Evolutionary conservation across 2,329 filamentous ascomycete genomes (phyloP).

Genomic region (Teratosphaeria viscida): DNA sequence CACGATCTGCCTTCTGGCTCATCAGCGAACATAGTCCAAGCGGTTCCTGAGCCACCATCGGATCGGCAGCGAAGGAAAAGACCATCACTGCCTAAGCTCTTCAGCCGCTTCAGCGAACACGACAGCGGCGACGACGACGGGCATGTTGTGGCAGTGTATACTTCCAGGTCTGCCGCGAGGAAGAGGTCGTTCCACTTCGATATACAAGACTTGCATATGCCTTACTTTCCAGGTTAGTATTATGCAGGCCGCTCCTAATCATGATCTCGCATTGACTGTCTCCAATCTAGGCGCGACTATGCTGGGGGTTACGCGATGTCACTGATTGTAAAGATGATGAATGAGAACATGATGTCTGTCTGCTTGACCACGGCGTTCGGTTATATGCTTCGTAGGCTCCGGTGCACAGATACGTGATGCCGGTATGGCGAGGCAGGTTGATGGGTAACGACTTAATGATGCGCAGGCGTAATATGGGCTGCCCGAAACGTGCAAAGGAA

Average conservation of each 20-base stretch:
- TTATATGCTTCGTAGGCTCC: neutral
- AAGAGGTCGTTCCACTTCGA: neutral
- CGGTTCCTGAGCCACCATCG: neutral
- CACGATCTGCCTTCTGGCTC: neutral
- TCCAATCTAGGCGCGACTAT: neutral
- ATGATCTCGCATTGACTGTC: neutral
- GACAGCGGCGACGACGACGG: neutral
- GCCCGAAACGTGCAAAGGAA: neutral
- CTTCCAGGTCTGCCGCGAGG: neutral
- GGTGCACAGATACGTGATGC: neutral
- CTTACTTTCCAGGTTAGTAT: neutral
- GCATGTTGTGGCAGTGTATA: neutral
- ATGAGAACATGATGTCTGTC: neutral
- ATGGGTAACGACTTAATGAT: neutral
- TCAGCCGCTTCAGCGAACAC: neutral
- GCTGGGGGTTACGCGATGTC: neutral
- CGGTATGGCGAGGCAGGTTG: neutral
- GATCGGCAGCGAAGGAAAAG: neutral
- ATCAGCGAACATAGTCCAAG: neutral
- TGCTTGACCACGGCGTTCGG: neutral
- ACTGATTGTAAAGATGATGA: neutral
- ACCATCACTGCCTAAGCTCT: neutral
- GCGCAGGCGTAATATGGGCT: neutral
- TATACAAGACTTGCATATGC: neutral
- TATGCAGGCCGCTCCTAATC: neutral